phyloP scores from a whole-genome alignment of 1,284 basidiomycete genomes.

The Singerocomus rubriflavus region DNA sequence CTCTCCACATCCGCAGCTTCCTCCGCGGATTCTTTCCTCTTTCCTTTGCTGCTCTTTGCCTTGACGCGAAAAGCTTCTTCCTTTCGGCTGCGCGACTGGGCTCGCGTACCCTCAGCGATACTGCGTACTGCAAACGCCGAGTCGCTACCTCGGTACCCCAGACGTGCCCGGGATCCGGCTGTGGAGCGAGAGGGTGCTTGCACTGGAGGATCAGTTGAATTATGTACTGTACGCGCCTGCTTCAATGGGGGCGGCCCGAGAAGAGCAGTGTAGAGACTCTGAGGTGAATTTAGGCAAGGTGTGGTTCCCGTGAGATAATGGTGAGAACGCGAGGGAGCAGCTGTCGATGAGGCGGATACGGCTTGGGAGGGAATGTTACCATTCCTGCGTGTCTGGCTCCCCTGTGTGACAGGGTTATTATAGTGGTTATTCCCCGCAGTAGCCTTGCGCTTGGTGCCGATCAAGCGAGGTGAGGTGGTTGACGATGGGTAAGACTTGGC shows the following conservation, averaged over 20 bases:
- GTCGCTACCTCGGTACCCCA: slow-evolving; percentile 16
- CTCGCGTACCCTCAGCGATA: slow-evolving; percentile 46
- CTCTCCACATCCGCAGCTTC: slow-evolving; percentile 58
- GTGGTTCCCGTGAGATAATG: slow-evolving; percentile 34
- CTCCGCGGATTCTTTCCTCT: slow-evolving; percentile 43
- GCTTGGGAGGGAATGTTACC: slow-evolving; percentile 37
- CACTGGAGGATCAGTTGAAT: slow-evolving; percentile 65
- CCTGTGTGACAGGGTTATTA: slow-evolving; percentile 48
- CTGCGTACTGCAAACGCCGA: slow-evolving; percentile 26
- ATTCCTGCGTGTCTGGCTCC: slow-evolving; percentile 31
- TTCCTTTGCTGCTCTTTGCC: slow-evolving; percentile 43
- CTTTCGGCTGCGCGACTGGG: slow-evolving; percentile 34
- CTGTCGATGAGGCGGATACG: slow-evolving; percentile 47
- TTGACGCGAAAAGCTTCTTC: slow-evolving; percentile 21
- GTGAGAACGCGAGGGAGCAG: slow-evolving; percentile 37
- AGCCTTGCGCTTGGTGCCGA: slow-evolving; percentile 57
- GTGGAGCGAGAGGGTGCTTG: slow-evolving; percentile 44
- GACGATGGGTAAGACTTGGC: slow-evolving; percentile 47
- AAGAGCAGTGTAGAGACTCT: slow-evolving; percentile 69
- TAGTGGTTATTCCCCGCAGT: slow-evolving; percentile 44
- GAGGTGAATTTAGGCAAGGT: slow-evolving; percentile 35
- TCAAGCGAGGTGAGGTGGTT: slow-evolving; percentile 45
- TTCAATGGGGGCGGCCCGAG: slow-evolving; percentile 70
- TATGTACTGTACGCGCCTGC: slow-evolving; percentile 70
- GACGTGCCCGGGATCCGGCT: slow-evolving; percentile 30